Percentiles rank a stretch among this genome's conserved stretches.
These are phyloP conservation scores for Salvia sclarea DNA, from an alignment of 305 asterid species.

Conservation along the genomic window DNA sequence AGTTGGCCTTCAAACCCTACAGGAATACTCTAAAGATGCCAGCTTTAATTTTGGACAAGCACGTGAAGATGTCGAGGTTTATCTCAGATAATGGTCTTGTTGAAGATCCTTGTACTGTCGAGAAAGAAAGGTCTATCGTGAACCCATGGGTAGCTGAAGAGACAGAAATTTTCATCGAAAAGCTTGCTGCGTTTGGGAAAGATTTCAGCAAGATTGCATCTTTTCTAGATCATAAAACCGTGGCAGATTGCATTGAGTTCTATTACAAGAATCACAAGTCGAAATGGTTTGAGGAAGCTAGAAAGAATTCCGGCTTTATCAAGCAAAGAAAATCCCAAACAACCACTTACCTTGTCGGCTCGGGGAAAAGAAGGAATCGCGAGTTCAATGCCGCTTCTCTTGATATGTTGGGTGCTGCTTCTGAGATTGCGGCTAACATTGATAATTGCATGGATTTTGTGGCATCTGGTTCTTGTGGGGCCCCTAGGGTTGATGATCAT, in stretches of 20 bases:
- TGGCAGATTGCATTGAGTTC: constrained; percentile 91
- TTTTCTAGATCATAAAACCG: constrained; percentile 69
- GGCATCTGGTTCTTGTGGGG: constrained; percentile 35
- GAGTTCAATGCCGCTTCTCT: constrained; percentile 79
- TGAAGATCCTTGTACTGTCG: constrained; percentile 80
- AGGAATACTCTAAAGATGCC: constrained; percentile 82
- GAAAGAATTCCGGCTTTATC: constrained; percentile 51
- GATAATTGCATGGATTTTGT: constrained; percentile 42
- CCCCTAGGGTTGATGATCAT: constrained; percentile 38
- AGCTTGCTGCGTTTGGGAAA: constrained; percentile 71
- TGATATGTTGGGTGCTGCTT: constrained; percentile 76
- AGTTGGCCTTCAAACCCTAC: constrained; percentile 56
- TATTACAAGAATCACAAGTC: constrained; percentile 96
- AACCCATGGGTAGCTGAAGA: constrained; percentile 81
- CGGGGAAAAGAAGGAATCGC: constrained; percentile 76
- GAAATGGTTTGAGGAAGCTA: constrained; percentile 66
- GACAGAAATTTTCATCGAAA: constrained; percentile 72
- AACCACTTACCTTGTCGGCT: constrained; percentile 63
- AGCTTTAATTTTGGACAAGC: constrained; percentile 75
- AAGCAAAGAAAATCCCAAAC: constrained; percentile 61
- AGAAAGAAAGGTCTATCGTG: constrained; percentile 69
- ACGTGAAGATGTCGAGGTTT: constrained; percentile 58
- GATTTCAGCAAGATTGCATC: constrained; percentile 80
- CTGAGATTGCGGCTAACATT: constrained; percentile 61
- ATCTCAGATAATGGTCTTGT: constrained; percentile 75